Evolutionary conservation across 2,329 filamentous ascomycete species (phyloP), one percentile per base, ranked within the genome.

Genomic region (Pseudocercospora crystallina): DNA sequence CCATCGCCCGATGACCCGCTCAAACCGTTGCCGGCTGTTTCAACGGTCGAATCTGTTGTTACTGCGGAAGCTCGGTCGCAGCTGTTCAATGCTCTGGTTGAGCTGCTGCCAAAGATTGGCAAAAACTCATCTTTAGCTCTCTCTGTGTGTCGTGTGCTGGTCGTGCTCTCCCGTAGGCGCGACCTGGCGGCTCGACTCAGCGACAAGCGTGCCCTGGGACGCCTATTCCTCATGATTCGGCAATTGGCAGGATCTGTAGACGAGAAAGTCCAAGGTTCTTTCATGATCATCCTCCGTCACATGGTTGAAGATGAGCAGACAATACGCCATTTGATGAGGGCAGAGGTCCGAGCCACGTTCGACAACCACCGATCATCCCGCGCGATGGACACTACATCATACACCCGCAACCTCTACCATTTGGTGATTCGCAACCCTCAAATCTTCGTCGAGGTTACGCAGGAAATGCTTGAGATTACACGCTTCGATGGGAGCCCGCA

Each of bases 231-330:
- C 44, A 96, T 97, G 89, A 84, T 92, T 50, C 95, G 95, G 69
- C 92, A 97, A 68, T 81, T 97, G 52, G 85, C 89, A 14, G 88
- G 87, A 20, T 80, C 84, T 29, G 87, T 88, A 5, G 88, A 90
- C 29, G 82, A 87, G 47, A 85, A 86, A 47, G 80, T 99, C 8
- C 82, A 86, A 55, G 80, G 80, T 55, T 80, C 86, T 50, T 86
- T 96, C 62, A 86, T 97, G 80, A 81, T 92, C 10, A 86, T 96
- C 45, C 75, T 99, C 37, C 85, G 95, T 35, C 94, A 99, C 65
- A 86, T 99, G 58, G 83, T 97, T 47, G 94, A 99, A 71, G 95
- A 99, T 64, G 90, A 96, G 43, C 86, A 90, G 13, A 94, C 87
- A 2, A 80, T 97, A 53, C 89, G 88, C 59, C 89, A 96, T 66